These are phyloP conservation scores for Aureobasidium lini DNA, from an alignment of 2,329 filamentous ascomycete species.

Conservation along the genomic window DNA sequence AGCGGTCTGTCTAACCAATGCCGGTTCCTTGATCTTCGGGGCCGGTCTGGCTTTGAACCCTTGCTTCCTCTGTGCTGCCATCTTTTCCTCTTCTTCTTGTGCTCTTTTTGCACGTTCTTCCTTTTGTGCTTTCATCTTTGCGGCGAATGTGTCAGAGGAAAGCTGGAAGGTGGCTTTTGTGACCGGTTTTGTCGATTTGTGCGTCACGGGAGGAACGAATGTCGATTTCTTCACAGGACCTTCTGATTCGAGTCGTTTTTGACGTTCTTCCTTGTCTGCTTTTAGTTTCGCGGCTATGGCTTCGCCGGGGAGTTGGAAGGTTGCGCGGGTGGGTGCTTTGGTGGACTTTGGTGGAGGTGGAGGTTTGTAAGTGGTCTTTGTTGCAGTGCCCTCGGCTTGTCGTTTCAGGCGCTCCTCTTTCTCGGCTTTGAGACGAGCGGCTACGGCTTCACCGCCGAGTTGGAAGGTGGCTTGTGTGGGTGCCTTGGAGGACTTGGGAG, in stretches of 20 bases:
- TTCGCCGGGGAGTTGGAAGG: slow-evolving; percentile 47
- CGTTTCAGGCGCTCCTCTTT: slow-evolving; percentile 41
- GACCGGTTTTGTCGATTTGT: slow-evolving; percentile 44
- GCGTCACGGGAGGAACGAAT: slow-evolving; percentile 33
- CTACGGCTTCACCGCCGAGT: slow-evolving; percentile 46
- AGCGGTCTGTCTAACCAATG: slow-evolving; percentile 38
- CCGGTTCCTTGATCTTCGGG: slow-evolving; percentile 22
- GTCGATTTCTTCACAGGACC: not conserved
- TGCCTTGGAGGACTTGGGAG: slow-evolving; percentile 43
- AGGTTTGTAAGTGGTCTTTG: not conserved
- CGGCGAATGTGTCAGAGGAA: slow-evolving; percentile 46
- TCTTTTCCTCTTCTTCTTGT: slow-evolving; percentile 19
- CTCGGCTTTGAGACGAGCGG: slow-evolving; percentile 45
- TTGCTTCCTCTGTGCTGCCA: slow-evolving; percentile 23
- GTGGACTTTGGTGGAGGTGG: slow-evolving; percentile 16
- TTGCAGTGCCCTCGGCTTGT: slow-evolving; percentile 27
- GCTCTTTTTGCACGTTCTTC: slow-evolving; percentile 28
- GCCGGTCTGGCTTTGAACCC: slow-evolving; percentile 42
- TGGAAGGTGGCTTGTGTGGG: slow-evolving; percentile 44
- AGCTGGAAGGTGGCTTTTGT: slow-evolving; percentile 45
- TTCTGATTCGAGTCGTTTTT: slow-evolving; percentile 31
- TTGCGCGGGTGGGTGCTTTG: slow-evolving; percentile 17
- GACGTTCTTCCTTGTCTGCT: slow-evolving; percentile 41
- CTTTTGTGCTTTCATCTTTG: slow-evolving; percentile 43
- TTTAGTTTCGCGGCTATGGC: slow-evolving; percentile 46